phyloP scores from a whole-genome alignment of 768 basidiomycete species.

The Calvatia gigantea region DNA sequence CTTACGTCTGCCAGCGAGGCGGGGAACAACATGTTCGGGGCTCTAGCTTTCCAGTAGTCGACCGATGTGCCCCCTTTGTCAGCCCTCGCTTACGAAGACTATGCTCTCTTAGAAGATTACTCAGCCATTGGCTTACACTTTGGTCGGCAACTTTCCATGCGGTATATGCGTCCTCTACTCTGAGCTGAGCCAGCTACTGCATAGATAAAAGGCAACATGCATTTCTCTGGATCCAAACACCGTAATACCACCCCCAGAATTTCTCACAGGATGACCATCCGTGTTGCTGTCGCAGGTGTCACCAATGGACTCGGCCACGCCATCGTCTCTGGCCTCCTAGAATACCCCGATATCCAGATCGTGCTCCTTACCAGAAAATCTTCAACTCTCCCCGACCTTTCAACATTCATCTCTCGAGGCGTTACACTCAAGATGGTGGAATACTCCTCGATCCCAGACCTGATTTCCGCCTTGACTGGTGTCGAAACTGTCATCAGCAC shows the following conservation, averaged over 20 bases:
- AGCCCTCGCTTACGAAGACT: too few relatives aligned
- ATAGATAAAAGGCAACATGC: too few relatives aligned
- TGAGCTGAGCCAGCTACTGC: too few relatives aligned
- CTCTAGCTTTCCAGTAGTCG: too few relatives aligned
- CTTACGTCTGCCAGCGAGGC: too few relatives aligned
- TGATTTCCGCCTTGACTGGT: neutral
- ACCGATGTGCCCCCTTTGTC: too few relatives aligned
- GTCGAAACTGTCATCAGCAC: neutral
- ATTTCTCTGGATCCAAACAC: neutral
- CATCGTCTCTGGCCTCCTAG: slow-evolving; percentile 2
- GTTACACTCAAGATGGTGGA: neutral
- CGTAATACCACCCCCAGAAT: too few relatives aligned
- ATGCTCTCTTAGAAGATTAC: too few relatives aligned
- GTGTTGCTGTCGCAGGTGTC: slow-evolving; percentile 7
- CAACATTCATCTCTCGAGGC: neutral
- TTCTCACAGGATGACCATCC: neutral
- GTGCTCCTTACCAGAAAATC: neutral
- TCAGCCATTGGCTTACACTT: too few relatives aligned
- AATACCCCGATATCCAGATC: neutral
- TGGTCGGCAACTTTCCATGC: too few relatives aligned
- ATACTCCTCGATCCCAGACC: neutral
- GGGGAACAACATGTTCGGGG: too few relatives aligned
- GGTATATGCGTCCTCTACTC: too few relatives aligned
- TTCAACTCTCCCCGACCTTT: neutral
- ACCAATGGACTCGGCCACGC: slow-evolving; percentile 6